Percentiles rank a stretch among this genome's conserved stretches.
Conservation (phyloP, 768 basidiomycete species). For the Auricularia cornea region DNA sequence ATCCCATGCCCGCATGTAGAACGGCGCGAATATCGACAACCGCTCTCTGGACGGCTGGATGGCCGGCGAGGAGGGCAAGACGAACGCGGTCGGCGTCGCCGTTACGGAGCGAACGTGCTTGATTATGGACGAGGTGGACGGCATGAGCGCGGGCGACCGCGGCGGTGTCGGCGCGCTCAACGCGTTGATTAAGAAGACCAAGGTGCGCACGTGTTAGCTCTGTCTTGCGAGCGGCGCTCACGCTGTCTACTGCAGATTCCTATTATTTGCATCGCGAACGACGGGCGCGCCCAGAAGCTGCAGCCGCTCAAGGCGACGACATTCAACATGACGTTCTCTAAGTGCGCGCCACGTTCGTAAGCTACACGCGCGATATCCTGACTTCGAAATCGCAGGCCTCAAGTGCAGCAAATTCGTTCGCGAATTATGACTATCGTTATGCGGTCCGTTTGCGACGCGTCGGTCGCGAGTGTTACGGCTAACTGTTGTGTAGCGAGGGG, state of each 20-base stretch:
- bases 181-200: constrained; percentile 85
- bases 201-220: constrained; percentile 35
- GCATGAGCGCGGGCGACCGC: constrained; percentile 96
- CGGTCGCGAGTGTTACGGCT: constrained; percentile 3
- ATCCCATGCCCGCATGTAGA: constrained; percentile 34
- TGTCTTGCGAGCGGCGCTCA: neutral
- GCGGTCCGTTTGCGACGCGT: too few relatives aligned
- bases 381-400: too few relatives aligned
- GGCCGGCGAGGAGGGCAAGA: constrained; percentile 45
- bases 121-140: constrained; percentile 99
- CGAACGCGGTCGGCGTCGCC: constrained; percentile 59
- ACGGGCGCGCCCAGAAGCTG: constrained; percentile 77
- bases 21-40: constrained; percentile 84
- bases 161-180: constrained; percentile 94
- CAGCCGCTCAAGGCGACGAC: constrained; percentile 73
- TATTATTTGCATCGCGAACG: constrained; percentile 97
- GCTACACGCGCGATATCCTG: too few relatives aligned
- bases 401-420: constrained; percentile 67
- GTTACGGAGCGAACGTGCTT: constrained; percentile 78
- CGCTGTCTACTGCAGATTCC: constrained; percentile 55
- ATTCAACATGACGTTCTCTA: constrained; percentile 66
- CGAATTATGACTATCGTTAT: constrained; percentile 80
- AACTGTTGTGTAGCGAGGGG: constrained; percentile 59
- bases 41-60: constrained; percentile 83
- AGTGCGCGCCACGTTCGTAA: constrained; percentile 52